Conservation (phyloP, 257 asterid species). For the Solanum clarkiae region DNA sequence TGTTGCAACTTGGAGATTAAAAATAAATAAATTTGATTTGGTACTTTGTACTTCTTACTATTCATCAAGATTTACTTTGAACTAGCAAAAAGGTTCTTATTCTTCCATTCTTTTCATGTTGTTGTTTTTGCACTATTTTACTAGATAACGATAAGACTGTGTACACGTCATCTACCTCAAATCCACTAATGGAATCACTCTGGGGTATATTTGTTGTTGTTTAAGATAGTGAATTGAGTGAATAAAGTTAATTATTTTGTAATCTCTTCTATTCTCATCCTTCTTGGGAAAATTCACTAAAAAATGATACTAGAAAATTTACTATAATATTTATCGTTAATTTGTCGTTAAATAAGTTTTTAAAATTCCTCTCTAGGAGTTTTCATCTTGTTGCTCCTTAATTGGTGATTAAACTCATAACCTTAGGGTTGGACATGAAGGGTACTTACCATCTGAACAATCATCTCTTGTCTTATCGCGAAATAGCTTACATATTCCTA, state of each 20-base stretch:
- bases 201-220: neutral
- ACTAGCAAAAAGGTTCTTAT: neutral
- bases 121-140: neutral
- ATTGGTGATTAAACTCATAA: no score
- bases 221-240: neutral
- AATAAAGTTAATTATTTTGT: neutral
- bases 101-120: neutral
- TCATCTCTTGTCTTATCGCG: no score
- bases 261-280: neutral
- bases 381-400: no score
- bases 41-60: neutral
- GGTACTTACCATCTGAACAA: no score
- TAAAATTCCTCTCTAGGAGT: no score
- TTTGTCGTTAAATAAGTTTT: neutral
- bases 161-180: neutral
- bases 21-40: neutral
- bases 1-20: neutral
- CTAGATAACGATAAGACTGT: no score
- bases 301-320: no score
- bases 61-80: neutral
- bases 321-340: neutral
- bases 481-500: neutral
- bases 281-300: neutral
- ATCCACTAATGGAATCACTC: no score
- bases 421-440: no score